Conservation (phyloP, 2,329 filamentous ascomycete species). For the Fonsecaea pedrosoi region DNA sequence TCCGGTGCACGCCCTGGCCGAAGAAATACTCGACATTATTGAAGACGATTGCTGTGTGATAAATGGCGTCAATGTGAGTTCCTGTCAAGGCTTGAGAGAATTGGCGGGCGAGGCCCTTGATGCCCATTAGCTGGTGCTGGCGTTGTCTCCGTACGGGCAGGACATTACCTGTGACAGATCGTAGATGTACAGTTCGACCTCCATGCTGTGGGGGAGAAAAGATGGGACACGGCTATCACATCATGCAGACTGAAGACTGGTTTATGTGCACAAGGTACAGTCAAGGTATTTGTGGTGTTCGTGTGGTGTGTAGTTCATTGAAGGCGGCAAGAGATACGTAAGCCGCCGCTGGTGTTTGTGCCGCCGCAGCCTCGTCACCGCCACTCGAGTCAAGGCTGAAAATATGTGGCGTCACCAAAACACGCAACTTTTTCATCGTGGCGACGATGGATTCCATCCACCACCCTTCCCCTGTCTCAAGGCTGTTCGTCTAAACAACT, state of each 20-base stretch:
- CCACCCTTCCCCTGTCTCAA: not conserved
- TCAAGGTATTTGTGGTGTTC: not conserved
- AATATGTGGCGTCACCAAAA: conserved; percentile 26
- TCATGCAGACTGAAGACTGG: not conserved
- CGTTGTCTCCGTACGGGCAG: not conserved
- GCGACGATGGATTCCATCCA: not conserved
- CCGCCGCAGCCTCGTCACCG: not conserved
- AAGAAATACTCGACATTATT: conserved; percentile 88
- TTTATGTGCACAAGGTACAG: too few relatives aligned
- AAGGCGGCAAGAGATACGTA: conserved; percentile 32
- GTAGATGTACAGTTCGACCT: conserved; percentile 78
- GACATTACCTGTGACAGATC: conserved; percentile 68
- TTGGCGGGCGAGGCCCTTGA: conserved; percentile 62
- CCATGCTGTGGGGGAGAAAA: conserved; percentile 59
- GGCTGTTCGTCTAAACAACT: not conserved
- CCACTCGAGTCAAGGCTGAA: not conserved
- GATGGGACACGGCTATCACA: not conserved
- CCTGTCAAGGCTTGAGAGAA: conserved; percentile 67
- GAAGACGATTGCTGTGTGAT: conserved; percentile 90
- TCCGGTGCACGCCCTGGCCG: conserved; percentile 83
- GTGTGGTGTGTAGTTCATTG: not conserved
- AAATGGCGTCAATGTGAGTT: conserved; percentile 84
- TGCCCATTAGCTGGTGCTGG: conserved; percentile 15
- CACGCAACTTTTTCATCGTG: not conserved
- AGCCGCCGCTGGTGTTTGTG: not conserved